phyloP scores from a whole-genome alignment of 2,329 filamentous ascomycete species.

The Cladophialophora exuberans region DNA sequence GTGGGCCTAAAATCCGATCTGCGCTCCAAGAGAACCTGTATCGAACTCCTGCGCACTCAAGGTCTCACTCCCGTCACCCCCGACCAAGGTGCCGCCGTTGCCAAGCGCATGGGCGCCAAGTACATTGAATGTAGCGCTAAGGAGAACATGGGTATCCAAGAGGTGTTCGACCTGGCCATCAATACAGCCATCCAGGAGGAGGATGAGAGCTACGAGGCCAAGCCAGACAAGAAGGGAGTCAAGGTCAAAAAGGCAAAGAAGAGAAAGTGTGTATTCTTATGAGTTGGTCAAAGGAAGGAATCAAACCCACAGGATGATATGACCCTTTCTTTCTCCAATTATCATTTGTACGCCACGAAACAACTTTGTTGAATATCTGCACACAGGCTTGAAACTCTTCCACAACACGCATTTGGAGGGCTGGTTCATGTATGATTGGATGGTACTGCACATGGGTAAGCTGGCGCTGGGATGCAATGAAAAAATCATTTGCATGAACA shows the following conservation, averaged over 20 bases:
- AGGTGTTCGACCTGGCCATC: slow-evolving; percentile 92
- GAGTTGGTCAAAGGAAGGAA: too few relatives aligned
- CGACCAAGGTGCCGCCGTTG: slow-evolving; percentile 85
- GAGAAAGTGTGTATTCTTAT: slow-evolving; percentile 80
- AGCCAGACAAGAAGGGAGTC: slow-evolving; percentile 36
- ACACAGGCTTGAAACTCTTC: too few relatives aligned
- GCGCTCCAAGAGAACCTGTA: slow-evolving; percentile 91
- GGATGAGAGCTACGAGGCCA: slow-evolving; percentile 55
- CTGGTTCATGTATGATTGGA: slow-evolving; percentile 13
- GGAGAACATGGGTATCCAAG: slow-evolving; percentile 93
- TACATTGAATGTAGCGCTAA: slow-evolving; percentile 99
- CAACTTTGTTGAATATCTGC: slow-evolving; percentile 1
- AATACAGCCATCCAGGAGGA: slow-evolving; percentile 86
- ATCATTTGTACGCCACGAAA: slow-evolving; percentile 1
- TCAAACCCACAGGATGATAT: too few relatives aligned
- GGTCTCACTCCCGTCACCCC: slow-evolving; percentile 92
- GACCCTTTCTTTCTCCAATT: neutral
- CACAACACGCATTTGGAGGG: too few relatives aligned
- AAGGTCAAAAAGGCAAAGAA: slow-evolving; percentile 73
- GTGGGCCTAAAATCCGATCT: slow-evolving; percentile 97
- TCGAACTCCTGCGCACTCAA: slow-evolving; percentile 98
- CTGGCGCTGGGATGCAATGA: slow-evolving; percentile 16
- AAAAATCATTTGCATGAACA: slow-evolving; percentile 5
- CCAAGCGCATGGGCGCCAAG: slow-evolving; percentile 87
- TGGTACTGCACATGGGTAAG: slow-evolving; percentile 12